Evolutionary conservation across 2,329 filamentous ascomycete species (phyloP).

Genomic region (Botryotinia convoluta): DNA sequence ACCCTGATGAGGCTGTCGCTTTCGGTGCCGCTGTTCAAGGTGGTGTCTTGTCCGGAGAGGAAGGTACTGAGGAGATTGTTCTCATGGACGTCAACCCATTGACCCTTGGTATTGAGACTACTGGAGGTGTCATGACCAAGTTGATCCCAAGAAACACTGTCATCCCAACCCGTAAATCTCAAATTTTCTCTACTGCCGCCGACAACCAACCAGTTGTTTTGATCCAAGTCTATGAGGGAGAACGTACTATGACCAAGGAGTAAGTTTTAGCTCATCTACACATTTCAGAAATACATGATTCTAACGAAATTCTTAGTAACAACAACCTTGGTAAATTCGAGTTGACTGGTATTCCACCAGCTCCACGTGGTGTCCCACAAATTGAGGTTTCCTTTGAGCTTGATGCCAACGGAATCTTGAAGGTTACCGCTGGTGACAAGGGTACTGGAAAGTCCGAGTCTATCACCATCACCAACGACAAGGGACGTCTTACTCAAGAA

Average conservation of each 20-base stretch:
- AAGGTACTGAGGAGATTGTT: conserved; percentile 74
- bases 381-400: conserved; percentile 98
- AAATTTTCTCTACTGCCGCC: conserved; percentile 95
- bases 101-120: conserved; percentile 96
- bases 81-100: conserved; percentile 98
- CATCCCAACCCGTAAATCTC: conserved; percentile 93
- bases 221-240: conserved; percentile 94
- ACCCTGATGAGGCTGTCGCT: conserved; percentile 98
- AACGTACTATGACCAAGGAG: conserved; percentile 76
- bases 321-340: conserved; percentile 98
- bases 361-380: conserved; percentile 93
- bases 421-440: conserved; percentile 95
- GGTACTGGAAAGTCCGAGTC: conserved; percentile 95
- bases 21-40: conserved; percentile 97
- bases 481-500: conserved; percentile 92
- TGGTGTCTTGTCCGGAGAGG: conserved; percentile 89
- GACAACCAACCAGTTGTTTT: conserved; percentile 95
- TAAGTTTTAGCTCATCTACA: not conserved
- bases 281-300: not conserved
- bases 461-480: conserved; percentile 99
- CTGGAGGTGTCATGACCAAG: conserved; percentile 96
- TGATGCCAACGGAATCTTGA: conserved; percentile 96
- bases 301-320: conserved; percentile 58
- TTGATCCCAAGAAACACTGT: conserved; percentile 92
- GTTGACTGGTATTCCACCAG: conserved; percentile 90